phyloP scores from a whole-genome alignment of 768 basidiomycete genomes.

The Ephemerocybe angulata region DNA sequence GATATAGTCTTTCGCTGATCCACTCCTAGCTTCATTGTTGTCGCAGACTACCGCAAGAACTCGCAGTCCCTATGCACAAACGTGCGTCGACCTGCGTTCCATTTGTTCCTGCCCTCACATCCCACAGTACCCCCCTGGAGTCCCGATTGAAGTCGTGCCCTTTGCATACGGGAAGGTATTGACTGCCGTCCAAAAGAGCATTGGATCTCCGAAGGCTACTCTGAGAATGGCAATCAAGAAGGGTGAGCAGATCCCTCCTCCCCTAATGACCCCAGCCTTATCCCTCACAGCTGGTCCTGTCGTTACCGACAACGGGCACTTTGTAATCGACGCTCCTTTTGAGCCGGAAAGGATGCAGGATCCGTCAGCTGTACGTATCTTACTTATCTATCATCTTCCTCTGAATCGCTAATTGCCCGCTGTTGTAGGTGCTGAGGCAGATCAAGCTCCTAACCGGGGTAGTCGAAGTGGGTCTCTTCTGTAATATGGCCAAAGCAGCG shows the following conservation, averaged over 20 bases:
- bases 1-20: background rate
- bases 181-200: constrained; percentile 54
- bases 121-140: constrained; percentile 74
- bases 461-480: constrained; percentile 98
- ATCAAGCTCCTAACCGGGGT: constrained; percentile 97
- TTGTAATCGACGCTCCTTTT: constrained; percentile 96
- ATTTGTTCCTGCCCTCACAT: background rate
- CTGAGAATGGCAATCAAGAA: constrained; percentile 92
- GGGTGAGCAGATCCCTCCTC: constrained; percentile 25
- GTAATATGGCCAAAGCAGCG: constrained; percentile 88
- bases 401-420: background rate
- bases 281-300: constrained; percentile 76
- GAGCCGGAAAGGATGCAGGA: constrained; percentile 60
- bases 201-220: constrained; percentile 68
- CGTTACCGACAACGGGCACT: constrained; percentile 96
- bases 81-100: constrained; percentile 43
- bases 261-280: background rate
- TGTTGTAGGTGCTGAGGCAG: constrained; percentile 59
- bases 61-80: constrained; percentile 74
- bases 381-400: background rate
- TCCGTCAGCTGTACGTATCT: constrained; percentile 50
- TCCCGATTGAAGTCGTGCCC: constrained; percentile 95
- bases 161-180: constrained; percentile 93
- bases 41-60: constrained; percentile 97
- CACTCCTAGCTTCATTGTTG: constrained; percentile 67